These are phyloP conservation scores for Colletotrichum noveboracense DNA, from an alignment of 2,329 filamentous ascomycete species.

Conservation along the genomic window DNA sequence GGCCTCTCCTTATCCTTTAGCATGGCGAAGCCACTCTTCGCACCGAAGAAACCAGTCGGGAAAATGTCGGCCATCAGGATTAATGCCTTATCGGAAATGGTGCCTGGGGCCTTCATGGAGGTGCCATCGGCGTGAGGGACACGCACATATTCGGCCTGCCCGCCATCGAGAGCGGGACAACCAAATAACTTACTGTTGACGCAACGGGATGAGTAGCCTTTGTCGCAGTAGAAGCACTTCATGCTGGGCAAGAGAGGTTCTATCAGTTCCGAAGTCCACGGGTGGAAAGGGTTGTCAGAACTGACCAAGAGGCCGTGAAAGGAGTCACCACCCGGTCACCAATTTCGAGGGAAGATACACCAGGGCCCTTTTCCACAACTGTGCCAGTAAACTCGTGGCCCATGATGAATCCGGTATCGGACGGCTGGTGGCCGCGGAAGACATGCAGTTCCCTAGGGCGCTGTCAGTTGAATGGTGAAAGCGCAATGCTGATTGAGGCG, in stretches of 20 bases:
- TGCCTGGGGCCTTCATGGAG: conserved; percentile 70
- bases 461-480: background rate
- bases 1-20: conserved; percentile 61
- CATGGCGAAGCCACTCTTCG: conserved; percentile 75
- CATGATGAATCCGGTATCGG: conserved; percentile 68
- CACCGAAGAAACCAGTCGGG: conserved; percentile 85
- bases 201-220: conserved; percentile 80
- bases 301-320: conserved; percentile 81
- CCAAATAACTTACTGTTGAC: conserved; percentile 75
- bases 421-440: conserved; percentile 81
- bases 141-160: conserved; percentile 82
- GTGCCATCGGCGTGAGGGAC: conserved; percentile 84
- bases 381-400: conserved; percentile 88
- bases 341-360: conserved; percentile 70
- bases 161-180: conserved; percentile 71
- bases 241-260: conserved; percentile 45
- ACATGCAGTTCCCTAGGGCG: conserved; percentile 77
- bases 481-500: conserved; percentile 22
- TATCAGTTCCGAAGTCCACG: background rate
- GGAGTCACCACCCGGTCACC: conserved; percentile 84
- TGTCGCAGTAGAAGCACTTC: conserved; percentile 84
- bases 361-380: conserved; percentile 70
- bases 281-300: conserved; percentile 3
- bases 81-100: conserved; percentile 75
- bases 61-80: conserved; percentile 95